Percentiles rank a stretch among this genome's conserved stretches.
Evolutionary conservation across 768 basidiomycete species (phyloP).

Genomic region (Rhodotorula toruloides): DNA sequence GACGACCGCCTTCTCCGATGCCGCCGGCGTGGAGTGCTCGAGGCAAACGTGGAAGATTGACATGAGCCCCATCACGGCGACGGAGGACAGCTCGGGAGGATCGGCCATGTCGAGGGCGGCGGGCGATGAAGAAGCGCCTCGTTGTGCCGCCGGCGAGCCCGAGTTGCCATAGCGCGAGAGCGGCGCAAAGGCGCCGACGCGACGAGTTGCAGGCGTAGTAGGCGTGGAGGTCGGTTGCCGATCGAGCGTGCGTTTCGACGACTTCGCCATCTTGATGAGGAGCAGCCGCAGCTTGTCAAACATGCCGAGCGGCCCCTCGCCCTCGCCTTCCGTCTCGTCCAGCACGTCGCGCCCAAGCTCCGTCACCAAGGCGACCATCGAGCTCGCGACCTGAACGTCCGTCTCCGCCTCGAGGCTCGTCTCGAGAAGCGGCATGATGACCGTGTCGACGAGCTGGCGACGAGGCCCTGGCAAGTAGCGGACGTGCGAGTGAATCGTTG

Average conservation of each 20-base stretch:
- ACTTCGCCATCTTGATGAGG: slow-evolving; percentile 30
- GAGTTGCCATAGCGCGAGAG: slow-evolving; percentile 21
- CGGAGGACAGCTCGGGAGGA: slow-evolving; percentile 15
- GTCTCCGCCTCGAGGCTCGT: slow-evolving; percentile 43
- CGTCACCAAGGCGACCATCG: slow-evolving; percentile 43
- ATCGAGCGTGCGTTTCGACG: slow-evolving; percentile 2
- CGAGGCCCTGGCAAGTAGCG: slow-evolving; percentile 44
- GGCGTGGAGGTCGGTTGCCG: slow-evolving; percentile 16
- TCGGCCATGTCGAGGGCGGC: slow-evolving; percentile 1
- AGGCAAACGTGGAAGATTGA: slow-evolving; percentile 48
- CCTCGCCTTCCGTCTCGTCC: slow-evolving; percentile 36
- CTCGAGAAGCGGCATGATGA: slow-evolving; percentile 48
- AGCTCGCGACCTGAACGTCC: slow-evolving; percentile 45
- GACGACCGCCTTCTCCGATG: slow-evolving; percentile 44
- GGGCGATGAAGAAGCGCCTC: not conserved
- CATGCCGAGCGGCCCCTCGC: slow-evolving; percentile 26
- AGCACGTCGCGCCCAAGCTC: slow-evolving; percentile 28
- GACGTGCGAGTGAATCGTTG: slow-evolving; percentile 45
- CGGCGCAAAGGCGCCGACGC: not conserved
- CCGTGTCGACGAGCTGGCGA: slow-evolving; percentile 43
- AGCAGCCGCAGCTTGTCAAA: slow-evolving; percentile 37
- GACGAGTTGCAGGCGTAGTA: slow-evolving; percentile 5
- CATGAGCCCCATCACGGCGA: slow-evolving; percentile 45
- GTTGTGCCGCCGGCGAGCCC: slow-evolving; percentile 12
- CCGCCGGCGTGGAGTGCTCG: slow-evolving; percentile 45